A percentile compares a stretch with the other conserved stretches of the same genome.
Conservation (phyloP, 257 asterid species). For the Linderniella brevidens region DNA sequence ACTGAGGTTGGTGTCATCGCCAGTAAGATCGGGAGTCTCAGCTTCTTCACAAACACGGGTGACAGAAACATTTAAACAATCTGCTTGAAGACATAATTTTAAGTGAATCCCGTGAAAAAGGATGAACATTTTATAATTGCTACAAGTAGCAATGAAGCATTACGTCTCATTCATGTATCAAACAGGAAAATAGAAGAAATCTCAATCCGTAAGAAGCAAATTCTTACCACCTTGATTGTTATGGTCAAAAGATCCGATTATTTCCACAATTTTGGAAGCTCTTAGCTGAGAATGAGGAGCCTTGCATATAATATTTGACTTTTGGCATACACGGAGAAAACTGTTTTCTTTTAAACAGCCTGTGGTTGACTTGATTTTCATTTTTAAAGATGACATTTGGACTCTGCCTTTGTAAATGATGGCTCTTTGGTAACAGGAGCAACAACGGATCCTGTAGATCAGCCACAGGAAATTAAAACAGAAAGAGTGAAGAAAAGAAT, state of each 20-base stretch:
- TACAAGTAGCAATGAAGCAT: slow-evolving; percentile 1
- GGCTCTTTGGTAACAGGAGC: slow-evolving; percentile 22
- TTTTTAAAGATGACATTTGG: slow-evolving; percentile 84
- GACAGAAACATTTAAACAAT: slow-evolving; percentile 6
- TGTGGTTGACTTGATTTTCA: slow-evolving; percentile 53
- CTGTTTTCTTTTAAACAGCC: slow-evolving; percentile 45
- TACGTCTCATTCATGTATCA: too few relatives aligned
- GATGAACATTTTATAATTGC: too few relatives aligned
- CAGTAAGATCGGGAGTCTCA: slow-evolving; percentile 12
- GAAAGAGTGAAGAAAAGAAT: too few relatives aligned
- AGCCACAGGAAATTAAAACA: slow-evolving; percentile 14
- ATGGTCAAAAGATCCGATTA: slow-evolving; percentile 15
- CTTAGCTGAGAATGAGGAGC: slow-evolving; percentile 42
- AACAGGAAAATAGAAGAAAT: background rate
- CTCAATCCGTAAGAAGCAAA: background rate
- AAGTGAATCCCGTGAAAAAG: background rate
- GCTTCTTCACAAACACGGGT: slow-evolving; percentile 14
- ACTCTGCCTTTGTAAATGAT: slow-evolving; percentile 17
- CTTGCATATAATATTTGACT: slow-evolving; percentile 61
- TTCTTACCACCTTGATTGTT: slow-evolving; percentile 42
- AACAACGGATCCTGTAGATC: slow-evolving; percentile 25
- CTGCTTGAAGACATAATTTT: background rate
- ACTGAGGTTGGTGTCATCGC: slow-evolving; percentile 13
- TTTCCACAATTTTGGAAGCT: slow-evolving; percentile 30
- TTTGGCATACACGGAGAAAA: slow-evolving; percentile 59